Evolutionary conservation across 1,284 basidiomycete genomes (phyloP).

Genomic region (Ceratobasidium sp.): DNA sequence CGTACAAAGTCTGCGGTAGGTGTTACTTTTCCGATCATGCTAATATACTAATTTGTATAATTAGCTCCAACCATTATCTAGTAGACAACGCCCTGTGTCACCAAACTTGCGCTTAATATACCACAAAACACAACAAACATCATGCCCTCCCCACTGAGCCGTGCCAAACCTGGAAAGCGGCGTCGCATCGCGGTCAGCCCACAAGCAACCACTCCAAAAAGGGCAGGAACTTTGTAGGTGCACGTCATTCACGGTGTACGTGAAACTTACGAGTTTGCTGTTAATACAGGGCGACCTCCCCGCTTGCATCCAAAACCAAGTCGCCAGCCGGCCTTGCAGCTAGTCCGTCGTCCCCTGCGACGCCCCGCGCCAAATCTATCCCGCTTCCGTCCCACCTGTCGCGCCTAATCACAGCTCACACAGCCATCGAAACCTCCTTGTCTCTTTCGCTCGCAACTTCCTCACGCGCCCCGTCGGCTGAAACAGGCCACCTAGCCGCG

Average conservation of each 20-base stretch:
- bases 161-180: slow-evolving; percentile 32
- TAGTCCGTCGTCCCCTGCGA: slow-evolving; percentile 25
- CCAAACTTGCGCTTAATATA: background rate
- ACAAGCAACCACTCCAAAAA: slow-evolving; percentile 47
- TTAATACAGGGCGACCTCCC: slow-evolving; percentile 28
- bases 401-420: slow-evolving; percentile 17
- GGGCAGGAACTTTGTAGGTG: slow-evolving; percentile 34
- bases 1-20: slow-evolving; percentile 7
- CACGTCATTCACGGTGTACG: background rate
- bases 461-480: slow-evolving; percentile 72
- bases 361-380: slow-evolving; percentile 25
- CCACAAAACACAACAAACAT: background rate
- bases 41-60: background rate
- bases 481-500: slow-evolving; percentile 54
- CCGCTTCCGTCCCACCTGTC: slow-evolving; percentile 33
- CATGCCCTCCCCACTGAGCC: background rate
- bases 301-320: slow-evolving; percentile 2
- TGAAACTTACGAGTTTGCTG: background rate
- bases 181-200: slow-evolving; percentile 32
- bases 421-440: slow-evolving; percentile 37
- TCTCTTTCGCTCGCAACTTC: slow-evolving; percentile 69
- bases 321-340: slow-evolving; percentile 14
- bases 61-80: background rate
- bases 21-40: background rate
- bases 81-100: background rate